Evolutionary conservation across 345 rosid genomes (phyloP).

Genomic region (Dipteronia dyeriana): DNA sequence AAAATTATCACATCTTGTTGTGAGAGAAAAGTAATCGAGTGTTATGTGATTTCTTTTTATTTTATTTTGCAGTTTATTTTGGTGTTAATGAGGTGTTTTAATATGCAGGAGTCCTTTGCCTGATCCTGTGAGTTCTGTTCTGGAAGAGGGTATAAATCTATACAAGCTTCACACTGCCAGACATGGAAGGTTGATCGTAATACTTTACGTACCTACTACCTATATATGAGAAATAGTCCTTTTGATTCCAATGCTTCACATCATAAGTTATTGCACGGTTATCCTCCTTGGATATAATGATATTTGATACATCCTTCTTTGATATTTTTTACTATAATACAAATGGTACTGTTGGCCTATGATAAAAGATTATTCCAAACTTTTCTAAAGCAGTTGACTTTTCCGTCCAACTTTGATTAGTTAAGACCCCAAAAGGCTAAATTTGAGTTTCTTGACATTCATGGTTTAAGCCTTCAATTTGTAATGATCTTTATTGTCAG

Average conservation of each 20-base stretch:
- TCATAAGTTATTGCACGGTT: neutral
- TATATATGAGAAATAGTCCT: neutral
- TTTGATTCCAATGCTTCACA: slow-evolving; percentile 3
- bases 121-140: slow-evolving; percentile 54
- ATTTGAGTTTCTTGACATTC: neutral
- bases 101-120: slow-evolving; percentile 74
- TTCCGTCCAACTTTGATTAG: neutral
- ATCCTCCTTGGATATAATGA: neutral
- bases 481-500: neutral
- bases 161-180: slow-evolving; percentile 68
- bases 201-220: neutral
- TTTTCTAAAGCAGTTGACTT: neutral
- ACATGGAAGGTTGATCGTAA: slow-evolving; percentile 72
- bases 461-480: neutral
- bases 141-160: slow-evolving; percentile 85
- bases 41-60: neutral
- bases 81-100: neutral
- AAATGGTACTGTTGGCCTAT: neutral
- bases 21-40: neutral
- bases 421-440: neutral
- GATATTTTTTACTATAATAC: neutral
- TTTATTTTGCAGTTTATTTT: neutral
- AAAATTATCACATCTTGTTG: neutral
- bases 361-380: slow-evolving; percentile 3
- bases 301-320: neutral